phyloP scores from a whole-genome alignment of 2,329 filamentous ascomycete species.

The Stemphylium beticola region DNA sequence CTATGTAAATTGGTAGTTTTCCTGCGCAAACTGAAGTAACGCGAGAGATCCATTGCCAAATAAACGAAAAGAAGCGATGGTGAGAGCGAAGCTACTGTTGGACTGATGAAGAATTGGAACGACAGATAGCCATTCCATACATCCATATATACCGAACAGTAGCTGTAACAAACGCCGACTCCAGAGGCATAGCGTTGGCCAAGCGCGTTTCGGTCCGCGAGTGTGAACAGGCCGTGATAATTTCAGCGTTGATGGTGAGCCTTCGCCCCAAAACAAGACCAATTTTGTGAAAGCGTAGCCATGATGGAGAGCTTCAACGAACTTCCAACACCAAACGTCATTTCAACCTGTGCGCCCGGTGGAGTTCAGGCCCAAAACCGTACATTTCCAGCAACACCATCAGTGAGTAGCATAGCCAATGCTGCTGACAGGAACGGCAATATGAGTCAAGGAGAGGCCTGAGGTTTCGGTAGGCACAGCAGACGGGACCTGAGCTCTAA shows the following conservation, averaged over 20 bases:
- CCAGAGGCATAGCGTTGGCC: not conserved
- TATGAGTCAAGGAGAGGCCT: not conserved
- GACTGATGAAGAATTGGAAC: not conserved
- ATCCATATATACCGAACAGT: constrained; percentile 2
- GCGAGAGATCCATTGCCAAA: constrained; percentile 24
- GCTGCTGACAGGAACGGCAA: not conserved
- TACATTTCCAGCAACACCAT: not conserved
- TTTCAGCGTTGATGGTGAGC: not conserved
- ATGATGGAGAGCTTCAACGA: not conserved
- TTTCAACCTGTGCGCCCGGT: not conserved
- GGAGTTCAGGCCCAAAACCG: not conserved
- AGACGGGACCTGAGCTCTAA: not conserved
- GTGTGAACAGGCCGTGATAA: not conserved
- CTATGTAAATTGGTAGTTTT: constrained; percentile 6
- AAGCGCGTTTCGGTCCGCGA: constrained; percentile 4
- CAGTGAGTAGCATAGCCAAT: not conserved
- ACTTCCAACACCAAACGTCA: not conserved
- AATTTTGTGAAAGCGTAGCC: not conserved
- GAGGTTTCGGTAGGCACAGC: not conserved
- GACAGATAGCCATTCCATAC: not conserved
- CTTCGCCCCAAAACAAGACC: constrained; percentile 3
- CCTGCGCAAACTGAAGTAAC: constrained; percentile 25
- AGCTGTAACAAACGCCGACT: not conserved
- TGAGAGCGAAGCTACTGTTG: too few relatives aligned
- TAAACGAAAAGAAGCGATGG: not conserved